These are phyloP conservation scores for Yamadazyma taylorii DNA, from an alignment of 1,139 yeast species.

Conservation along the genomic window DNA sequence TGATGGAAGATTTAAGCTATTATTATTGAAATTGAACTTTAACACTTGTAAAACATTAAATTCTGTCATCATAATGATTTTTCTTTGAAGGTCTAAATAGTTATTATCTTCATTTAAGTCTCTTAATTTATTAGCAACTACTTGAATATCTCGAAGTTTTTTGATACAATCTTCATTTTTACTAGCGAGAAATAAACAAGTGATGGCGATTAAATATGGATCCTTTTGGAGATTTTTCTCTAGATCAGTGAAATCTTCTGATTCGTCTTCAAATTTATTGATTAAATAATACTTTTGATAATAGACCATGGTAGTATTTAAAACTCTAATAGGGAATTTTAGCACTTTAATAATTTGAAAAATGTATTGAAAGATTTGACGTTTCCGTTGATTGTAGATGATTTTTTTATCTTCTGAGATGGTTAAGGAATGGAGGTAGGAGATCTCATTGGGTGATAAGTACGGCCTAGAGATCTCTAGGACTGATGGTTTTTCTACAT, in stretches of 20 bases:
- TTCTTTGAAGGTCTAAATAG: constrained; percentile 50
- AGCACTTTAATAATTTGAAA: constrained; percentile 53
- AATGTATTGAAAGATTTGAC: constrained; percentile 54
- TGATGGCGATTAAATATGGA: constrained; percentile 60
- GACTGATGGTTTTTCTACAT: constrained; percentile 20
- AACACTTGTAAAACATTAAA: constrained; percentile 72
- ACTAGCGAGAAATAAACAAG: constrained; percentile 76
- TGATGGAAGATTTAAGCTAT: constrained; percentile 39
- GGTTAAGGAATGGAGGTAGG: constrained; percentile 50
- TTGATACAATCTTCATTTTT: constrained; percentile 91
- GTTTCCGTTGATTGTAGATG: constrained; percentile 51
- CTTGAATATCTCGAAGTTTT: constrained; percentile 62
- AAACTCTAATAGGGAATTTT: constrained; percentile 65
- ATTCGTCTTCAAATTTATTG: constrained; percentile 51
- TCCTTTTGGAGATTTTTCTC: constrained; percentile 33
- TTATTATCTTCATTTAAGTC: constrained; percentile 27
- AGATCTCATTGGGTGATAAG: constrained; percentile 56
- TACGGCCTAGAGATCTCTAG: constrained; percentile 65
- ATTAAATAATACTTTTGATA: constrained; percentile 71
- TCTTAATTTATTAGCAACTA: constrained; percentile 41
- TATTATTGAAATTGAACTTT: constrained; percentile 71
- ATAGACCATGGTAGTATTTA: constrained; percentile 68
- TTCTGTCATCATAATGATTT: constrained; percentile 57
- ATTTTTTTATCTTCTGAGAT: constrained; percentile 50
- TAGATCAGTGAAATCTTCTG: constrained; percentile 20